phyloP scores from a whole-genome alignment of 2,329 filamentous ascomycete species.

The Fusarium austroafricanum region DNA sequence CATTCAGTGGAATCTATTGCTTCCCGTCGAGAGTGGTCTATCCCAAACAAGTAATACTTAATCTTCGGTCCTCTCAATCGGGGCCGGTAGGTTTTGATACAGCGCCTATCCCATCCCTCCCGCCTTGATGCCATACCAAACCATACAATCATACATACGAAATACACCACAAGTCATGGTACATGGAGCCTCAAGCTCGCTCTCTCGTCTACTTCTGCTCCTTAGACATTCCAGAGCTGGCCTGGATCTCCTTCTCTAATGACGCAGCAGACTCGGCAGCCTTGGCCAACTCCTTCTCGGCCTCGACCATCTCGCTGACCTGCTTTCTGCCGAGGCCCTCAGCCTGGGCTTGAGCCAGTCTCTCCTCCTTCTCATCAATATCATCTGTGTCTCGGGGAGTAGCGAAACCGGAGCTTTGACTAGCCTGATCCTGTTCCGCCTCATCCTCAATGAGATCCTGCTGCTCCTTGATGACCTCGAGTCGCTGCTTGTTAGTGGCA shows the following conservation, averaged over 20 bases:
- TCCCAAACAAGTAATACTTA: slow-evolving; percentile 39
- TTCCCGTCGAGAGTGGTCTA: slow-evolving; percentile 48
- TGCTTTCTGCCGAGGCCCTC: slow-evolving; percentile 61
- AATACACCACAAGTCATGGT: slow-evolving; percentile 44
- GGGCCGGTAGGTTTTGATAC: slow-evolving; percentile 42
- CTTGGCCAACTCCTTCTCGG: slow-evolving; percentile 61
- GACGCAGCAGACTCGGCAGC: slow-evolving; percentile 42
- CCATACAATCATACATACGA: slow-evolving; percentile 49
- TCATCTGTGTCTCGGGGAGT: slow-evolving; percentile 88
- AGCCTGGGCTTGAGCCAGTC: slow-evolving; percentile 64
- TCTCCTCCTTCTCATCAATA: slow-evolving; percentile 94
- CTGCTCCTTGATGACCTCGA: slow-evolving; percentile 98
- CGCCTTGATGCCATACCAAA: slow-evolving; percentile 45
- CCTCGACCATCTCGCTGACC: slow-evolving; percentile 65
- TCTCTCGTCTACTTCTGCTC: slow-evolving; percentile 51
- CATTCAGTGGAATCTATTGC: slow-evolving; percentile 49
- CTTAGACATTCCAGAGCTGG: slow-evolving; percentile 44
- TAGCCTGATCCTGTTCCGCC: slow-evolving; percentile 88
- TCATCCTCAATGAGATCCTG: slow-evolving; percentile 98
- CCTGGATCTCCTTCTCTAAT: slow-evolving; percentile 44
- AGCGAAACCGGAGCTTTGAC: slow-evolving; percentile 77
- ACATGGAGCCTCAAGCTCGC: slow-evolving; percentile 36
- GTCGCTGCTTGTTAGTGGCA: slow-evolving; percentile 97
- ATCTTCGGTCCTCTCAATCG: slow-evolving; percentile 32
- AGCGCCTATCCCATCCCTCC: slow-evolving; percentile 41